Evolutionary conservation across 768 basidiomycete species (phyloP).

Genomic region (Leccinum arenicola): DNA sequence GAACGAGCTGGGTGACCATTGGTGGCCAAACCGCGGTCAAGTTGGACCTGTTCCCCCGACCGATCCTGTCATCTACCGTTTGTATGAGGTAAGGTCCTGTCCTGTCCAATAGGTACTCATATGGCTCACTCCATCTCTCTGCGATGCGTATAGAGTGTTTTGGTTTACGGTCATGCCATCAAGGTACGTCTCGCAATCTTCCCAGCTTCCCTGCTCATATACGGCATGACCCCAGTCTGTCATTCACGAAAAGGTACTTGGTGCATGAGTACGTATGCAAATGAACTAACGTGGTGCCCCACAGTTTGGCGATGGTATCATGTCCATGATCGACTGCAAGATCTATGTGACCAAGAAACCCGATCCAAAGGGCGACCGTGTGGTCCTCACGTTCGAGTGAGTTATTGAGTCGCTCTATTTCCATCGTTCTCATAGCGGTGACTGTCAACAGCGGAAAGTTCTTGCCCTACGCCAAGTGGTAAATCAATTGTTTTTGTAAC

Average conservation of each 20-base stretch:
- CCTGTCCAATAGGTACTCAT: neutral
- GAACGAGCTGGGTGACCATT: slow-evolving; percentile 54
- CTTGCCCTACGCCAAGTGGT: slow-evolving; percentile 73
- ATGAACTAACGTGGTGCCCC: neutral
- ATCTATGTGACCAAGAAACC: slow-evolving; percentile 64
- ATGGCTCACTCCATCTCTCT: neutral
- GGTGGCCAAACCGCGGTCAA: slow-evolving; percentile 68
- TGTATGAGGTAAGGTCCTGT: slow-evolving; percentile 60
- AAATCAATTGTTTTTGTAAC: slow-evolving; percentile 6
- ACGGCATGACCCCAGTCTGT: slow-evolving; percentile 44
- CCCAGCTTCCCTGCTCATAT: neutral
- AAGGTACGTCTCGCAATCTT: slow-evolving; percentile 44
- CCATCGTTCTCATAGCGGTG: slow-evolving; percentile 2
- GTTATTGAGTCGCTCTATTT: slow-evolving; percentile 24
- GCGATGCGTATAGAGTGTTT: slow-evolving; percentile 45
- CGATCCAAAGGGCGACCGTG: slow-evolving; percentile 78
- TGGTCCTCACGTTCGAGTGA: slow-evolving; percentile 77
- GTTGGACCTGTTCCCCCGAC: slow-evolving; percentile 68
- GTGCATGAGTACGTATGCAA: neutral
- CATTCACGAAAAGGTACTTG: slow-evolving; percentile 69
- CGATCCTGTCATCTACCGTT: slow-evolving; percentile 77
- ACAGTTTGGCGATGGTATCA: slow-evolving; percentile 84
- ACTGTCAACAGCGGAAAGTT: slow-evolving; percentile 62
- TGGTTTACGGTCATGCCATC: slow-evolving; percentile 78
- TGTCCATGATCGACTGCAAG: slow-evolving; percentile 87